A percentile compares a stretch with the other conserved stretches of the same genome.
phyloP scores from a whole-genome alignment of 2,329 filamentous ascomycete species.

The Fusarium lateritium region DNA sequence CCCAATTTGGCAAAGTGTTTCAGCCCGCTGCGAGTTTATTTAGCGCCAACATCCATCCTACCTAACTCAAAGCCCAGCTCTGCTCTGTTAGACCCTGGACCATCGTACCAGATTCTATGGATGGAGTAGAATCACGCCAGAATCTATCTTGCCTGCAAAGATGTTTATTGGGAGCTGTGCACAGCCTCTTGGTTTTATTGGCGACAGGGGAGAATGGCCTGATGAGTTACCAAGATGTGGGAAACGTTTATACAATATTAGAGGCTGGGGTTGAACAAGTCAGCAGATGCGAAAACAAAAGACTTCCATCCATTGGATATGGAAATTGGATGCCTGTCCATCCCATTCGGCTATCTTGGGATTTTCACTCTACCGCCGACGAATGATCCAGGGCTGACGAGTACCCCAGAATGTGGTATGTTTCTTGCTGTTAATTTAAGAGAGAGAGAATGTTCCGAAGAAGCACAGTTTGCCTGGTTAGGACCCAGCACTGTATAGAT shows the following conservation, averaged over 20 bases:
- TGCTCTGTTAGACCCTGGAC: neutral
- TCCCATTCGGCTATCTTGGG: constrained; percentile 21
- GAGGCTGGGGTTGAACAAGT: constrained; percentile 10
- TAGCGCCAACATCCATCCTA: constrained; percentile 16
- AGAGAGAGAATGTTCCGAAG: neutral
- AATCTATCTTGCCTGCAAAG: neutral
- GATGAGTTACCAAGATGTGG: neutral
- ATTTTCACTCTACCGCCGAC: constrained; percentile 12
- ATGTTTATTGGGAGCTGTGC: neutral
- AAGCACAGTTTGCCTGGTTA: neutral
- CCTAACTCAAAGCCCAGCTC: constrained; percentile 11
- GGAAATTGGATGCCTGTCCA: constrained; percentile 17
- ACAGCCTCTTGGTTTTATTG: constrained; percentile 6
- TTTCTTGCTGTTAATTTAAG: constrained; percentile 2
- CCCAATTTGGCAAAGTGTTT: constrained; percentile 37
- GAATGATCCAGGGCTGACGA: neutral
- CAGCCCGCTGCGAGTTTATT: constrained; percentile 12
- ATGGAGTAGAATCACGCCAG: constrained; percentile 11
- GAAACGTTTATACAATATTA: neutral
- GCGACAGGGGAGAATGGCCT: constrained; percentile 7
- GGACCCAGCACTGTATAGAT: constrained; percentile 15
- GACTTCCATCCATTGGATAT: constrained; percentile 1
- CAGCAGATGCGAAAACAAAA: constrained; percentile 16
- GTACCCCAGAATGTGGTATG: constrained; percentile 16
- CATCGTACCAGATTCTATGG: constrained; percentile 20